phyloP scores from a whole-genome alignment of 805 yeast species.

The Nakazawaea ambrosiae region DNA sequence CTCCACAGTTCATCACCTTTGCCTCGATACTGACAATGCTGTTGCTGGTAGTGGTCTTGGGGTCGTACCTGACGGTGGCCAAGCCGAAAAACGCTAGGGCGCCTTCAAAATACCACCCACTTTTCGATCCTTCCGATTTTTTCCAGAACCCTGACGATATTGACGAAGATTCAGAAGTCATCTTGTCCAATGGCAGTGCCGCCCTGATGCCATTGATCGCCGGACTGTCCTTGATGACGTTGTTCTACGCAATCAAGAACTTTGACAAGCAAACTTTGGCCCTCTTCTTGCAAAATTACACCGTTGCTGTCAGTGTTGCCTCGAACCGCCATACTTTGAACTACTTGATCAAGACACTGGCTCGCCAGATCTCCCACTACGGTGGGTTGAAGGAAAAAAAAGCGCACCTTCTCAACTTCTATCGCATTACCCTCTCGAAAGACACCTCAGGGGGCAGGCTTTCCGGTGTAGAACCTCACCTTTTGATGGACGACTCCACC shows the following conservation, averaged over 20 bases:
- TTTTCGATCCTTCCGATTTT: constrained; percentile 34
- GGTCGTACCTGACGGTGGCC: constrained; percentile 27
- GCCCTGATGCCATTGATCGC: constrained; percentile 37
- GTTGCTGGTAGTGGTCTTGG: constrained; percentile 16
- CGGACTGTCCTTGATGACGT: constrained; percentile 27
- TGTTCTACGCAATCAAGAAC: constrained; percentile 30
- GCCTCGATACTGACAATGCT: neutral
- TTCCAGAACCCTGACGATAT: neutral
- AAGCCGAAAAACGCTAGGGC: constrained; percentile 22
- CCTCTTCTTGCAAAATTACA: constrained; percentile 26
- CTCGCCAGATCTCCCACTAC: constrained; percentile 23
- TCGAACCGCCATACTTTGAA: constrained; percentile 25
- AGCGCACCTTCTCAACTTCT: constrained; percentile 25
- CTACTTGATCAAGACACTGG: constrained; percentile 19
- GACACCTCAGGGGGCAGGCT: constrained; percentile 17
- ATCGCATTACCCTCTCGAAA: constrained; percentile 32
- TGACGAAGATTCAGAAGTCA: constrained; percentile 16
- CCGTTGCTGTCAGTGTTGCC: constrained; percentile 25
- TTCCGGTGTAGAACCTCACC: constrained; percentile 28
- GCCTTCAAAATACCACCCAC: constrained; percentile 28
- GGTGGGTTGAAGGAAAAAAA: constrained; percentile 13
- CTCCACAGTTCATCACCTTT: too few relatives aligned
- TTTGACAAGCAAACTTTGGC: constrained; percentile 25
- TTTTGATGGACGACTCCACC: constrained; percentile 22
- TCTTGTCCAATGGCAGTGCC: constrained; percentile 24